Base-by-base conservation (phyloP, 2,329 filamentous ascomycete genomes). In the Dendrostoma leiphaemia region DNA sequence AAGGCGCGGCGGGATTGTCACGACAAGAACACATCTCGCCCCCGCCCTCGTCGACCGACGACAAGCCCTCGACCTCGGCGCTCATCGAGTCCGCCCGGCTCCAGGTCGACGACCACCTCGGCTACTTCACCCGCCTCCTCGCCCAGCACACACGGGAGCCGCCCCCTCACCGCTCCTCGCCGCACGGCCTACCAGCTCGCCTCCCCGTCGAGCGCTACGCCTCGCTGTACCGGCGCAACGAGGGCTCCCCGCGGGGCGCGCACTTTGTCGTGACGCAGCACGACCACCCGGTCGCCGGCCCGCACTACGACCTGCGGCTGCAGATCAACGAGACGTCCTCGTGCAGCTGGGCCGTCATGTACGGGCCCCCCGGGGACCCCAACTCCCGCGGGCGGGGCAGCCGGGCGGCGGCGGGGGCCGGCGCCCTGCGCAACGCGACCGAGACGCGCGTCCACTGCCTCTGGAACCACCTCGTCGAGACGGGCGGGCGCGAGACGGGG, bases 191-290 rank as follows among this genome's bases (percentile, higher is more conserved):
- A n/a, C n/a, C n/a, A n/a, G n/a, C n/a, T n/a, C 67, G 59, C 43
- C 64, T 78, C 4, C 54, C 72, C 15, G 61, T 76, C 19, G 23
- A 61, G 1, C 53, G 50, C 3, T 77, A 74, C 60, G 58, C 62
- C 3, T 56, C 62, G 8, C 68, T 78, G 7, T 79, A 76, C 52
- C 58, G 61, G 4, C 47, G 51, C n/a, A 68, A 68, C 44, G 62
- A 60, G 2, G 68, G 65, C 17, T 69, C 53, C 41, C 37, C 55
- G 3, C 40, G 52, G 15, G 76, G 76, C 17, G 71, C 74, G 8
- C 83, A 86, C 65, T 90, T 89, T 63, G 81, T 90, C 48, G 77
- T 90, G 34, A 85, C 90, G 65, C 86, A 90, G 64, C 86, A 90
- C 64, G 85, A 89, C 63, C 86, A 90, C 64, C 87, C 86, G 1